Evolutionary conservation across 1,284 basidiomycete species (phyloP).

Genomic region (Pseudozyma sp.): DNA sequence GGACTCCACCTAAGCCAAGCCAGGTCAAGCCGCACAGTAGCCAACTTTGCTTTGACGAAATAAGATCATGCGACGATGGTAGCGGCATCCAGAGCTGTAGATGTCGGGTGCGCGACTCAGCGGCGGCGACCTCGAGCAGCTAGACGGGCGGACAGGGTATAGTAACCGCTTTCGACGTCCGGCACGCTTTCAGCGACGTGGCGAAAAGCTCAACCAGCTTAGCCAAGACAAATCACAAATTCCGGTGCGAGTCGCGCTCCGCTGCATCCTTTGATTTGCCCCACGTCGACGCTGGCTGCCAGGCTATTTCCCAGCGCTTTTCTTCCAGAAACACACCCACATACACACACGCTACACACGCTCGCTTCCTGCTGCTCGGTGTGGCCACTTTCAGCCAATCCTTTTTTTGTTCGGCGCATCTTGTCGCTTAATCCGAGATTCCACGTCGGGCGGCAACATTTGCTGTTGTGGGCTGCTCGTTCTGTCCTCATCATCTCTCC

Average conservation of each 20-base stretch:
- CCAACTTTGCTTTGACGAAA: too few species aligned
- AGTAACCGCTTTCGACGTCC: neutral
- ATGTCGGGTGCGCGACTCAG: too few species aligned
- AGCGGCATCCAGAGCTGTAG: too few species aligned
- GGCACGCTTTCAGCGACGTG: conserved; percentile 1
- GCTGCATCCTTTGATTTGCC: neutral
- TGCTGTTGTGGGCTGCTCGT: neutral
- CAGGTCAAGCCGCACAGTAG: too few species aligned
- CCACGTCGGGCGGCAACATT: neutral
- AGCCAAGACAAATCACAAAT: conserved; percentile 7
- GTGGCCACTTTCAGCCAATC: too few species aligned
- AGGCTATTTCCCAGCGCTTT: neutral
- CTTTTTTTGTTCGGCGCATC: neutral
- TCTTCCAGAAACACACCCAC: neutral
- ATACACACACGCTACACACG: neutral
- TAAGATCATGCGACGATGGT: too few species aligned
- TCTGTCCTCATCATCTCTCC: neutral
- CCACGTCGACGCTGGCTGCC: neutral
- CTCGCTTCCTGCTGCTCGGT: neutral
- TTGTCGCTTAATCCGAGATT: neutral
- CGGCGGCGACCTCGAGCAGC: neutral
- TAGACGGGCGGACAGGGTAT: neutral
- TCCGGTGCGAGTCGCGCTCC: conserved; percentile 7
- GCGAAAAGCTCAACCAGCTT: conserved; percentile 3
- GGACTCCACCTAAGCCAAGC: too few species aligned